Percentiles rank a stretch among this genome's conserved stretches.
Evolutionary conservation across 768 basidiomycete genomes (phyloP).

Genomic region (Mycena haematopus): DNA sequence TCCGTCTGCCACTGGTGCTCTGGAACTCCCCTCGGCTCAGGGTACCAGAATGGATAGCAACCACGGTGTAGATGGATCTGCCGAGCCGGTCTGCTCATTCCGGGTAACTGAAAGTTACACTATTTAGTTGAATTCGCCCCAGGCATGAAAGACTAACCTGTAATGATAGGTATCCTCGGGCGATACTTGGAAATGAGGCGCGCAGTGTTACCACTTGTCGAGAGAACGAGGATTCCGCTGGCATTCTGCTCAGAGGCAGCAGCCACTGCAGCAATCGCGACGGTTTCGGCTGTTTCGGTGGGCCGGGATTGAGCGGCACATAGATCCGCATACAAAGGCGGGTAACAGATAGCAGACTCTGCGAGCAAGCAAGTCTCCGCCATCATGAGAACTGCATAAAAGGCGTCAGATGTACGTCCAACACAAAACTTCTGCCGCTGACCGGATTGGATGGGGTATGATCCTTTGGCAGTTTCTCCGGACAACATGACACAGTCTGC

Average conservation of each 20-base stretch:
- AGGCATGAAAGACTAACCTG: slow-evolving; percentile 60
- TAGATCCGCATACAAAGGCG: slow-evolving; percentile 91
- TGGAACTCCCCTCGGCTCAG: slow-evolving; percentile 89
- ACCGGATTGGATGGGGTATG: slow-evolving; percentile 95
- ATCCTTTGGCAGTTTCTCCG: slow-evolving; percentile 98
- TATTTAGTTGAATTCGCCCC: slow-evolving; percentile 2
- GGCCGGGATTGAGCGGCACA: slow-evolving; percentile 81
- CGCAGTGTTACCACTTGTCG: slow-evolving; percentile 96
- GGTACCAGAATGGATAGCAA: slow-evolving; percentile 97
- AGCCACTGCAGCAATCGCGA: slow-evolving; percentile 94
- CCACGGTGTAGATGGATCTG: slow-evolving; percentile 97
- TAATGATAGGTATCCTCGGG: slow-evolving; percentile 92
- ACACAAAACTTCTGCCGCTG: neutral
- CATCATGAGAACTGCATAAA: slow-evolving; percentile 90
- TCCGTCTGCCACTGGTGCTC: slow-evolving; percentile 97
- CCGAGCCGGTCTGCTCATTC: slow-evolving; percentile 92
- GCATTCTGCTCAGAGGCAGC: slow-evolving; percentile 96
- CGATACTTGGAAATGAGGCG: slow-evolving; percentile 97
- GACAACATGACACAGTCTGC: slow-evolving; percentile 99
- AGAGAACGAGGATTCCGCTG: slow-evolving; percentile 93
- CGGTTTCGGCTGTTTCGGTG: slow-evolving; percentile 93
- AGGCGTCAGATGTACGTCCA: slow-evolving; percentile 7
- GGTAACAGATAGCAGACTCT: slow-evolving; percentile 94
- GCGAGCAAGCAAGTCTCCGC: slow-evolving; percentile 98
- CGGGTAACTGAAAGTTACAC: slow-evolving; percentile 76